Percentiles rank a stretch among this genome's conserved stretches.
Conservation (phyloP, 2,329 filamentous ascomycete genomes). For the Fusarium xyrophilum region DNA sequence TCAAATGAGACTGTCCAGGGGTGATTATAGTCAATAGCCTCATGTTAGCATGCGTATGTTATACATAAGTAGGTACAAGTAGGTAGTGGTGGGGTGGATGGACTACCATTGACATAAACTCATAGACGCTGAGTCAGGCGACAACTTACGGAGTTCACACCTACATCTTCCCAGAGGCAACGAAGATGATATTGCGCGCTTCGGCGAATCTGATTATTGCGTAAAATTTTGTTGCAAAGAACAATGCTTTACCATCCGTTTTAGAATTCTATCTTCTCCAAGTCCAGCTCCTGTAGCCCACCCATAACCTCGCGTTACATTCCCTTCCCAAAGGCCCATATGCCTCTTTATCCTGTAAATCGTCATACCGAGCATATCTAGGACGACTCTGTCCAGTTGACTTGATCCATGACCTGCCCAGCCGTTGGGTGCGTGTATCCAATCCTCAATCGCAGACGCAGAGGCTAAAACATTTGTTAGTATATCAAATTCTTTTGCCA, state of each 20-base stretch:
- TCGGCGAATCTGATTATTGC: constrained; percentile 5
- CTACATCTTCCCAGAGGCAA: neutral
- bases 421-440: constrained; percentile 75
- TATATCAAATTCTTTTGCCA: neutral
- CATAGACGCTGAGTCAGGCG: constrained; percentile 23
- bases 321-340: constrained; percentile 21
- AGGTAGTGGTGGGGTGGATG: constrained; percentile 26
- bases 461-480: constrained; percentile 61
- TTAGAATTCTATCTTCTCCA: constrained; percentile 39
- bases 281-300: constrained; percentile 26
- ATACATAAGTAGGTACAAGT: neutral
- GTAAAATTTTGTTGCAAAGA: constrained; percentile 19
- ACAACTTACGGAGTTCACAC: neutral
- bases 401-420: constrained; percentile 83
- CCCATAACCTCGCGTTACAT: constrained; percentile 27
- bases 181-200: neutral
- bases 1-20: neutral
- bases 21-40: neutral
- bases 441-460: constrained; percentile 86
- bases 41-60: neutral
- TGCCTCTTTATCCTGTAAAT: constrained; percentile 1
- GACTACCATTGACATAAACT: neutral
- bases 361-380: constrained; percentile 27
- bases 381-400: constrained; percentile 91
- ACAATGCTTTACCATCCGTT: constrained; percentile 37